Conservation (phyloP, 2,329 filamentous ascomycete species). For the Leptographium wingfieldii region DNA sequence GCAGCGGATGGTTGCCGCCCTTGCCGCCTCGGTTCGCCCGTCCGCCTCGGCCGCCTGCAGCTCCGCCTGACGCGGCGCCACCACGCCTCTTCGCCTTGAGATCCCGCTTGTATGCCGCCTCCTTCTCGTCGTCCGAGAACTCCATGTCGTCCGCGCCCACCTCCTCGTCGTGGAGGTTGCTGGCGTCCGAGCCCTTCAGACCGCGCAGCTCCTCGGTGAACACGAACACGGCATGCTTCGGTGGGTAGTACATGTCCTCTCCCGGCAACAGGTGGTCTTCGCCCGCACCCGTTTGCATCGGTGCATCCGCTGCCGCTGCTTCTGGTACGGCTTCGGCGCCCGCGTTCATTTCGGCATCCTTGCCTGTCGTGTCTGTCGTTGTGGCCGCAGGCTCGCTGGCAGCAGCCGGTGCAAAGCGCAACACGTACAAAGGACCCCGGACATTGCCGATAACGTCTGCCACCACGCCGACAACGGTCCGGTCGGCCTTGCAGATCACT, state of each 20-base stretch:
- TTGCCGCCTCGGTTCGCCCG: slow-evolving; percentile 11
- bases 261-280: slow-evolving; percentile 56
- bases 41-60: slow-evolving; percentile 24
- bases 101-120: slow-evolving; percentile 65
- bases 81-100: slow-evolving; percentile 52
- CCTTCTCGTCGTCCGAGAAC: slow-evolving; percentile 93
- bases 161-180: slow-evolving; percentile 91
- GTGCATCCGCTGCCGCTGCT: not conserved
- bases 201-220: slow-evolving; percentile 73
- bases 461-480: slow-evolving; percentile 68
- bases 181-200: slow-evolving; percentile 83
- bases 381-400: not conserved
- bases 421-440: slow-evolving; percentile 72
- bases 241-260: slow-evolving; percentile 65
- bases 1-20: slow-evolving; percentile 20
- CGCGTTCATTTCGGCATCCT: not conserved
- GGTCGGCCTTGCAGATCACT: slow-evolving; percentile 64
- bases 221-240: slow-evolving; percentile 66
- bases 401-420: slow-evolving; percentile 52
- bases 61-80: slow-evolving; percentile 31
- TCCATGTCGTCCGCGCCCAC: slow-evolving; percentile 75
- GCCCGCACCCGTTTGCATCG: slow-evolving; percentile 34
- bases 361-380: not conserved
- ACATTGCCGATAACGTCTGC: slow-evolving; percentile 78
- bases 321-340: not conserved